These are phyloP conservation scores for Cercis canadensis DNA, from an alignment of 306 rosid genomes.

Conservation along the genomic window DNA sequence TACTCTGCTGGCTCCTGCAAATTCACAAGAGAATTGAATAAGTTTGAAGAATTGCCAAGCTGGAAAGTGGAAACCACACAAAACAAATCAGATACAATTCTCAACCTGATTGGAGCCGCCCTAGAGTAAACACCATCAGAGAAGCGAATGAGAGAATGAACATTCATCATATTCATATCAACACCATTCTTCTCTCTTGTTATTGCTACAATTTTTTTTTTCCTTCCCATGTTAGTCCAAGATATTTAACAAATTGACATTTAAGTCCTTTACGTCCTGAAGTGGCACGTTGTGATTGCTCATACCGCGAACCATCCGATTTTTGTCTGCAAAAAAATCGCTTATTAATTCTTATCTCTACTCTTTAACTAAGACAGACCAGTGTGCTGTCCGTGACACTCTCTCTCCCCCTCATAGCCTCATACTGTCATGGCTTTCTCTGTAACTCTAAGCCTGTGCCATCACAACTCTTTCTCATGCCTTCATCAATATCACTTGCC, in stretches of 20 bases:
- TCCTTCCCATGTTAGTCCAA: too few relatives aligned
- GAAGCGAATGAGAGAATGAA: conserved; percentile 38
- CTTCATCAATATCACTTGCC: conserved; percentile 50
- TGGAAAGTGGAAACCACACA: conserved; percentile 15
- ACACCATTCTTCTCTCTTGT: background rate
- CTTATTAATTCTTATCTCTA: too few relatives aligned
- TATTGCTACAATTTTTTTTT: background rate
- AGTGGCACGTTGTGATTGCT: conserved; percentile 27
- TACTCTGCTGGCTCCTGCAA: conserved; percentile 43
- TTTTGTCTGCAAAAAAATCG: too few relatives aligned
- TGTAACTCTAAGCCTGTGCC: conserved; percentile 45
- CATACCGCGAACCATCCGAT: too few relatives aligned
- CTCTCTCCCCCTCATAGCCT: too few relatives aligned
- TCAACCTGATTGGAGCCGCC: conserved; percentile 31
- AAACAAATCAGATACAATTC: background rate
- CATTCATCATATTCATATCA: conserved; percentile 44
- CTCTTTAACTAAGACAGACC: conserved; percentile 23
- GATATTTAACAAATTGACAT: background rate
- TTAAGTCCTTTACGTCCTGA: conserved; percentile 1
- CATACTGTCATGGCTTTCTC: conserved; percentile 79
- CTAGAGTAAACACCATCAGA: conserved; percentile 36
- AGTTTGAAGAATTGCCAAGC: conserved; percentile 46
- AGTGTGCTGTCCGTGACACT: conserved; percentile 27
- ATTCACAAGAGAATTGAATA: background rate
- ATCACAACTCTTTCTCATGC: conserved; percentile 49